Evolutionary conservation across 345 rosid genomes (phyloP), one percentile per base, ranked within the genome.

Genomic region (Laguncularia racemosa): DNA sequence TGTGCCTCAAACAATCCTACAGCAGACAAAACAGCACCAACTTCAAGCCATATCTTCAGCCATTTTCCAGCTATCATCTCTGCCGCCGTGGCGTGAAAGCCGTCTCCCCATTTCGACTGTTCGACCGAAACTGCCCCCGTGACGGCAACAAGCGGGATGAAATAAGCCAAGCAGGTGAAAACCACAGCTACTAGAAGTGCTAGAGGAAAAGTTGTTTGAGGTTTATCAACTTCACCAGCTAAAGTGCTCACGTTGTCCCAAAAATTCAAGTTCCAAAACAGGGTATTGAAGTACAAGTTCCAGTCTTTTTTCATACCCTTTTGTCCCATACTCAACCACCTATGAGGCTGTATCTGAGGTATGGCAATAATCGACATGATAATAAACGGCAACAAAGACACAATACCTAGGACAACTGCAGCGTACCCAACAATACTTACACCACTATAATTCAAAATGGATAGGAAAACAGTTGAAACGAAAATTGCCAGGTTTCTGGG

Each of bases 231-330:
- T 72, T 92, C 96, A 0, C 95, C 95, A 2, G 95, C 93, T 28
- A 88, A 56, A 62, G 98, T 84, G 53, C 98, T 92, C 2, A 79
- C 96, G 45, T 69, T 89, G 60, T 92, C 98, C 96, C 95, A 92
- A 16, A 86, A 92, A 56, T 92, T 89, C 73, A 92, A 67, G 73
- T 92, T 89, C 96, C 98, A 89, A 23, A 92, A 89, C 23, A 89
- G 85, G 20, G 98, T 92, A 45, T 92, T 92, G 80, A 92, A 84
- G 70, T 63, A 92, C 44, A 84, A 72, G 49, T 63, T 81, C 98
- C 98, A 92, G 45, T 89, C 74, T 46, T 77, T 89, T 57, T 77
- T 60, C 18, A 75, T 74, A 0, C 81, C 81, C 50, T 75, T 84
- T 21, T 69, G 73, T 20, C 95, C 93, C 43, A 83, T 65, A 65